Evolutionary conservation across 2,329 filamentous ascomycete species (phyloP), one percentile per base, ranked within the genome.

Genomic region (Xylariaceae sp.): DNA sequence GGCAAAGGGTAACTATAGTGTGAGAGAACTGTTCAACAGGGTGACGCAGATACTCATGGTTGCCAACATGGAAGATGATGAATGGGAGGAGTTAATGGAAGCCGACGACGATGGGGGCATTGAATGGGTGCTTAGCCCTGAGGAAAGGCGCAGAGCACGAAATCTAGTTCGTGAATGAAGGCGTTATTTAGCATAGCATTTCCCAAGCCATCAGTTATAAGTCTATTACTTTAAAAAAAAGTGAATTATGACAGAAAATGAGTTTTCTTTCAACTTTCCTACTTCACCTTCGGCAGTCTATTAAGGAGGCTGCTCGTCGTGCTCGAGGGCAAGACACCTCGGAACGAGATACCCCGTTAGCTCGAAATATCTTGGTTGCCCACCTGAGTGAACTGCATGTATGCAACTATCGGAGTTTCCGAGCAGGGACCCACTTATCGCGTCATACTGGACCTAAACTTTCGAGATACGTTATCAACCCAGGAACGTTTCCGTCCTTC

Each of bases 61-160:
- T 1, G 82, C 90, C 74, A 88, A 88, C 64, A 90, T 92, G 88
- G 89, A 92, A 67, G 87, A 89, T 37, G 89, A 92, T 61, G 89
- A 92, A 71, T 91, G 88, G 86, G 86, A 89, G 42, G 88, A 89
- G 67, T 72, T 88, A 13, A 64, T 55, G n/a, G 68, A 66, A 2
- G 72, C 79, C 45, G 71, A 77, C 39, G 77, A 76, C 49, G 80
- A 83, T 39, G 82, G 80, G 34, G 84, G 81, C 35, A 80, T 89
- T 64, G 78, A 78, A 52, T 87, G 85, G 85, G 79, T 82, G 39
- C 66, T 88, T 57, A 81, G 77, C 66, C 76, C 74, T 18, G 86
- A 88, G 59, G 88, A 90, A 72, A 80, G 86, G 66, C 77, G 77
- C 53, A 80, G 84, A 64, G 86, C 86, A 3, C 80, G 88, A 67